phyloP scores from a whole-genome alignment of 352 stramenopile genomes.

The Phytophthora boehmeriae region DNA sequence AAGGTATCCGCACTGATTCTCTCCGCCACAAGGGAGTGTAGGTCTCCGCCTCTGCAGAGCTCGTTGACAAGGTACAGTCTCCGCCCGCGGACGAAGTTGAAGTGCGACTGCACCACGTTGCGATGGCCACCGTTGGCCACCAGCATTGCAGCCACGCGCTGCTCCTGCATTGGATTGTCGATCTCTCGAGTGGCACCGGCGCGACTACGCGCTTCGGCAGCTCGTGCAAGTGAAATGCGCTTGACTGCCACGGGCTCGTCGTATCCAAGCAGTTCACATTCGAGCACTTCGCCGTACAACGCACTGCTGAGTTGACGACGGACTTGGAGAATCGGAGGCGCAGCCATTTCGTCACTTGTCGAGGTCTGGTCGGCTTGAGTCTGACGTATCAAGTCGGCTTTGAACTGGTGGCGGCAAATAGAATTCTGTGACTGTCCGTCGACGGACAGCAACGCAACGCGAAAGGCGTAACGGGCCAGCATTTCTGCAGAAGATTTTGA shows the following conservation, averaged over 20 bases:
- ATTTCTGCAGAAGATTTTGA: too few species aligned
- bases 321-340: slow-evolving; percentile 18
- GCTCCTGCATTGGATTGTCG: slow-evolving; percentile 36
- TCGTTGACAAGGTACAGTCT: slow-evolving; percentile 54
- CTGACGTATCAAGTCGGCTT: slow-evolving; percentile 3
- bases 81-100: slow-evolving; percentile 25
- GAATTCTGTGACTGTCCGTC: neutral
- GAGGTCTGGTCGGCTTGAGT: neutral
- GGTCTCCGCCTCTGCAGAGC: slow-evolving; percentile 52
- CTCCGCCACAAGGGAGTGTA: slow-evolving; percentile 37
- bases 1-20: slow-evolving; percentile 7
- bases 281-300: slow-evolving; percentile 36
- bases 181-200: slow-evolving; percentile 13
- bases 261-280: slow-evolving; percentile 23
- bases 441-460: too few species aligned
- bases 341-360: neutral
- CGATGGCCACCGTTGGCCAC: slow-evolving; percentile 26
- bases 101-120: slow-evolving; percentile 38
- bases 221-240: slow-evolving; percentile 28
- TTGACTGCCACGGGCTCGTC: slow-evolving; percentile 32
- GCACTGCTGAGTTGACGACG: slow-evolving; percentile 21
- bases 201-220: slow-evolving; percentile 9
- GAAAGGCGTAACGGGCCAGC: too few species aligned
- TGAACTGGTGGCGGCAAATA: slow-evolving; percentile 2
- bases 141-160: slow-evolving; percentile 19